Evolutionary conservation across 1,284 basidiomycete species (phyloP), one percentile per base, ranked within the genome.

Genomic region (Ganoderma lingzhi): DNA sequence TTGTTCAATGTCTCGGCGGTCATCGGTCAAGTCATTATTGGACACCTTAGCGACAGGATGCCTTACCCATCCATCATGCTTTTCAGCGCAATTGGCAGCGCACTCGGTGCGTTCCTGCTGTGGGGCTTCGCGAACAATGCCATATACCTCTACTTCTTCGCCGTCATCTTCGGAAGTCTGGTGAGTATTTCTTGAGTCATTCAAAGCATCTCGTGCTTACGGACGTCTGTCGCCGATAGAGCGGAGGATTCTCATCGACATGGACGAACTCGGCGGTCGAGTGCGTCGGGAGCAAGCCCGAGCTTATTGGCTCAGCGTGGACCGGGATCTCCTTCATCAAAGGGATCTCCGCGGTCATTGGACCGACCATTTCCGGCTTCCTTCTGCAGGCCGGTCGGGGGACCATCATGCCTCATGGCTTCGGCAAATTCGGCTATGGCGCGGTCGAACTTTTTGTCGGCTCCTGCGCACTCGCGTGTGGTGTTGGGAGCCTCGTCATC

Each of bases 381-480:
- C 72, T 78, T 17, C 70, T 75, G 30, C 71, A 75, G 19, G 71
- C 74, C 2, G 76, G 76, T 9, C 70, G 71, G 12, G 69, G 73
- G 2, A n/a, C 66, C 10, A 35, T 66, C 1, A 65, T 69, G 58
- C 61, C 65, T 2, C 63, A 62, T 30, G 67, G 68, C 3, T 78
- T 76, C 42, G 77, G 75, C 6, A 65, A 71, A 53, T 75, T 73
- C 39, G 77, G 77, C 2, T 78, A 77, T 58, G 74, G 74, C 15
- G 66, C 73, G 6, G 71, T 78, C 44, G 76, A 78, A 62, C 67
- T 78, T 14, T 78, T 78, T 59, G 77, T 78, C 12, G 77, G 77
- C 5, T 73, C 73, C 2, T 76, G 74, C 44, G 76, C 76, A 28
- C 58, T 76, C 6, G 75, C 71, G 35, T 72, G 73, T 1, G 72